Evolutionary conservation across 164 flowering plant species (phyloP).

Genomic region (Cinnamomum chago): DNA sequence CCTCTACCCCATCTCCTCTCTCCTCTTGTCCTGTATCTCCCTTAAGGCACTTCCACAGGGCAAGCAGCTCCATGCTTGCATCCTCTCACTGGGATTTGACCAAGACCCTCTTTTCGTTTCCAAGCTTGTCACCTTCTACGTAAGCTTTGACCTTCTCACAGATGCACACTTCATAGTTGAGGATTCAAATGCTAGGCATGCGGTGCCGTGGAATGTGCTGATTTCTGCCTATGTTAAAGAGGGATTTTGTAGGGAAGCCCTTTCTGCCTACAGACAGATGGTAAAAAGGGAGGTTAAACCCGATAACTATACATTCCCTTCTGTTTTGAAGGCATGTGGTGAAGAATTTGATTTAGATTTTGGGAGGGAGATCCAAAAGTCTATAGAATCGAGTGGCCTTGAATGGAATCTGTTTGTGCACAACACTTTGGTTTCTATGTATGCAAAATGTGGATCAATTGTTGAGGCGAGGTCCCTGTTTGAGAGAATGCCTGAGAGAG

Average conservation of each 20-base stretch:
- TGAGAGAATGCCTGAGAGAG: constrained; percentile 47
- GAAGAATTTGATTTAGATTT: constrained; percentile 30
- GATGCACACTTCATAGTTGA: constrained; percentile 36
- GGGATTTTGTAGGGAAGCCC: constrained; percentile 29
- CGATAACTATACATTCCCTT: constrained; percentile 53
- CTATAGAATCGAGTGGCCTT: constrained; percentile 19
- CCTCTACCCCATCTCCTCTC: constrained; percentile 30
- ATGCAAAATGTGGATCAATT: constrained; percentile 44
- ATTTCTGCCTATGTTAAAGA: constrained; percentile 39
- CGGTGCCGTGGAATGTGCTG: constrained; percentile 54
- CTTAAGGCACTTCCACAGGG: constrained; percentile 31
- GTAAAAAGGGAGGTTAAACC: constrained; percentile 32
- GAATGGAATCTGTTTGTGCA: constrained; percentile 43
- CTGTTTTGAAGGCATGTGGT: constrained; percentile 64
- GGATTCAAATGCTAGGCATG: constrained; percentile 21
- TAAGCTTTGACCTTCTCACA: constrained; percentile 21
- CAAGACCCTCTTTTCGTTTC: constrained; percentile 35
- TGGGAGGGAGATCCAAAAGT: constrained; percentile 42
- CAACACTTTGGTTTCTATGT: constrained; percentile 54
- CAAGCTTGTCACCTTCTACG: constrained; percentile 45
- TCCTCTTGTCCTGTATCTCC: constrained; percentile 33
- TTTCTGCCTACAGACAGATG: constrained; percentile 40
- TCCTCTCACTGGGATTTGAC: constrained; percentile 34
- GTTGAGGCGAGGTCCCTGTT: constrained; percentile 35
- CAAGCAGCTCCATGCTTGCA: constrained; percentile 41